Evolutionary conservation across 2,329 filamentous ascomycete genomes (phyloP).

Genomic region (Thelonectria olida): DNA sequence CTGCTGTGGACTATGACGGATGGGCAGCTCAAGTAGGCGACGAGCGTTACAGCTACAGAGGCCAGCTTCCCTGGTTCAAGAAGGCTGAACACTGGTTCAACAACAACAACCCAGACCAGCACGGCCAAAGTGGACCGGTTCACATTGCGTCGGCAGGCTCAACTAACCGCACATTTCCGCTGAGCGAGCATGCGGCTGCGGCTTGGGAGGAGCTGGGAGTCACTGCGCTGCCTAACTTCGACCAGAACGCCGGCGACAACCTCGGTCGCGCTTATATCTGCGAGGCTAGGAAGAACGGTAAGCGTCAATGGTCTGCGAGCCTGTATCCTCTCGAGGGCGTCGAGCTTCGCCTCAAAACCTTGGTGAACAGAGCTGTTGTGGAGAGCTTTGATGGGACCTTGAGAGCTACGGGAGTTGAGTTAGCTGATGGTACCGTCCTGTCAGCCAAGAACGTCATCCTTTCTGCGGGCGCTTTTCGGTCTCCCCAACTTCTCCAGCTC

Average conservation of each 20-base stretch:
- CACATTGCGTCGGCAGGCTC: slow-evolving; percentile 41
- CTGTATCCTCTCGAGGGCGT: slow-evolving; percentile 39
- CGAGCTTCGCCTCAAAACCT: slow-evolving; percentile 36
- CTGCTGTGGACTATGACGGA: slow-evolving; percentile 54
- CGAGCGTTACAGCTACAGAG: slow-evolving; percentile 54
- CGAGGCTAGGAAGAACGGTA: slow-evolving; percentile 38
- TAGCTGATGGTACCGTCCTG: slow-evolving; percentile 38
- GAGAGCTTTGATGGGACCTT: slow-evolving; percentile 5
- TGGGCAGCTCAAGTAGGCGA: slow-evolving; percentile 51
- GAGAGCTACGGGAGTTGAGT: slow-evolving; percentile 40
- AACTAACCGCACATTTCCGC: slow-evolving; percentile 48
- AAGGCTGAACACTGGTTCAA: slow-evolving; percentile 48
- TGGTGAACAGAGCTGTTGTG: slow-evolving; percentile 34
- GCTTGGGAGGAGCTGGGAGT: slow-evolving; percentile 54
- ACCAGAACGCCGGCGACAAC: slow-evolving; percentile 42
- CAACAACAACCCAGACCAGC: slow-evolving; percentile 43
- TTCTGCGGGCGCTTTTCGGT: slow-evolving; percentile 57
- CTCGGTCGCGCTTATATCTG: slow-evolving; percentile 45
- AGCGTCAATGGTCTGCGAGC: slow-evolving; percentile 34
- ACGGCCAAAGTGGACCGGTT: slow-evolving; percentile 51
- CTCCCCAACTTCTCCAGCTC: slow-evolving; percentile 57
- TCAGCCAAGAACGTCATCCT: slow-evolving; percentile 52
- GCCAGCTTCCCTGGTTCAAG: slow-evolving; percentile 56
- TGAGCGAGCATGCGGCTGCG: slow-evolving; percentile 45
- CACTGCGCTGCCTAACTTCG: slow-evolving; percentile 33